Evolutionary conservation across 2,329 filamentous ascomycete species (phyloP).

Genomic region (Dichotomopilus funicola): DNA sequence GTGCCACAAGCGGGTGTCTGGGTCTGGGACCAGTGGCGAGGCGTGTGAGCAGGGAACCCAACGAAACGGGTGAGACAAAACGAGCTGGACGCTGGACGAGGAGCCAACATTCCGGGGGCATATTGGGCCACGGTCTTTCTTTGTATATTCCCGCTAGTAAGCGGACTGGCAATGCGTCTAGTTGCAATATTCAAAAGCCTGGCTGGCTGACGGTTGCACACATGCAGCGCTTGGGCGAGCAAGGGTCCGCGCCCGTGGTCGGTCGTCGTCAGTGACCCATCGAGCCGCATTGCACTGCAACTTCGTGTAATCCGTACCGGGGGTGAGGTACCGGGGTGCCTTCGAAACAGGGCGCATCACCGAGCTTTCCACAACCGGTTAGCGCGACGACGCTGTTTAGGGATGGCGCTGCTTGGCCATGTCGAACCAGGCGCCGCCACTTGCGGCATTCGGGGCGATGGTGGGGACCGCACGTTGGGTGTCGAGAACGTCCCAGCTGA

Average conservation of each 20-base stretch:
- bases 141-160: slow-evolving; percentile 3
- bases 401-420: slow-evolving; percentile 2
- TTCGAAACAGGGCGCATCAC: slow-evolving; percentile 18
- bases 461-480: background rate
- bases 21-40: background rate
- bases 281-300: no score
- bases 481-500: background rate
- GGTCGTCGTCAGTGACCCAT: no score
- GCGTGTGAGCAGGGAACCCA: background rate
- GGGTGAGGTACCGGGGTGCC: background rate
- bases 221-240: background rate
- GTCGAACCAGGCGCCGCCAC: background rate
- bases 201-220: slow-evolving; percentile 20
- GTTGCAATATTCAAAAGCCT: background rate
- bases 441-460: background rate
- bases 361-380: slow-evolving; percentile 16
- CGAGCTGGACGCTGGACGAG: slow-evolving; percentile 6
- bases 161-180: background rate
- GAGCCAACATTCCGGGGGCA: background rate
- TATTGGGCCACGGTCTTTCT: slow-evolving; percentile 3
- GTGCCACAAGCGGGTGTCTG: background rate
- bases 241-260: no score
- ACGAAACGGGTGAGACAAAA: background rate
- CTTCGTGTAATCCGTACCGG: no score
- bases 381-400: background rate